Evolutionary conservation across 257 asterid genomes (phyloP), one percentile per base, ranked within the genome.

Genomic region (Datura wrightii): DNA sequence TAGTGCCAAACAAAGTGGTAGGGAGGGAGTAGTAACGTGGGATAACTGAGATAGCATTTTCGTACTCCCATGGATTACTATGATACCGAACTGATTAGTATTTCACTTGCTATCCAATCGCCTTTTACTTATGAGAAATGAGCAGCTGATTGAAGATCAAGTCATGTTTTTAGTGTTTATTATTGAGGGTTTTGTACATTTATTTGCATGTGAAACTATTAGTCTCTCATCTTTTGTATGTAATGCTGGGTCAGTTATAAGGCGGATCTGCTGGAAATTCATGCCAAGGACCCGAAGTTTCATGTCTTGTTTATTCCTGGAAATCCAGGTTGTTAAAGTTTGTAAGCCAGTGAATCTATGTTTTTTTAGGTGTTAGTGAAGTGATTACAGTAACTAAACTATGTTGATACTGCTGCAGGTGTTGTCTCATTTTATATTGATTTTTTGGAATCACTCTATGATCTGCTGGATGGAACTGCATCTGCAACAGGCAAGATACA

Each of bases 251-350:
- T 70, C 89, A 94, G 99, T 84, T 92, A 87, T 65, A 89, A 89
- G 89, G 87, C 95, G 37, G 98, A 93, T 84, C 86, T 94, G 88
- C 37, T 94, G 46, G 98, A 96, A 91, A 93, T 96, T 88, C 93
- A 39, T 65, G 89, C 94, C 85, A 89, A 69, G 70, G 84, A 90
- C 39, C 97, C 98, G 79, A 86, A 83, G 60, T 88, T 92, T 19
- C 98, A 93, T 86, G 84, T 96, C 79, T 42, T 96, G 79, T 96
- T 96, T 80, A 88, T 94, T 72, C 98, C 99, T 62, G 99, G 99
- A 62, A 96, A 96, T 87, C 99, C 99, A 15, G 99, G 99, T 96
- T 85, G 70, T 80, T 83, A 86, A 9, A 42, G 70, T 60, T 65
- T 65, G 63, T 46, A 36, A 52, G 63, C 69, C 15, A 24, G 3